phyloP scores from a whole-genome alignment of 805 yeast species.

The Candida sanyiensis region DNA sequence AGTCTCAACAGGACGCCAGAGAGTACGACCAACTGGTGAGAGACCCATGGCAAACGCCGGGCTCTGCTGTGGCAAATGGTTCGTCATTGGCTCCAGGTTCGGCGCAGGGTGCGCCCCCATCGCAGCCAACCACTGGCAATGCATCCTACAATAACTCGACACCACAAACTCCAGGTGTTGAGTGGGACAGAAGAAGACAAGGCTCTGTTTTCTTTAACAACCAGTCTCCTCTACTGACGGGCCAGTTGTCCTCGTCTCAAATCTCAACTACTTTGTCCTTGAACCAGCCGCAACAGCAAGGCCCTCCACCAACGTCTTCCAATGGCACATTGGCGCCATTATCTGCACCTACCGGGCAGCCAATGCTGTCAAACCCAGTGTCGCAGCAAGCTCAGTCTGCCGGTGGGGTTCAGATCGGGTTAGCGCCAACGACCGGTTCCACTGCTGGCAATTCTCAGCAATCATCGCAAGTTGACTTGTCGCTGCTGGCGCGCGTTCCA shows the following conservation, averaged over 20 bases:
- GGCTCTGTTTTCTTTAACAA: slow-evolving; percentile 46
- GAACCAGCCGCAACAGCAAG: slow-evolving; percentile 7
- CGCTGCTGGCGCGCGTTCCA: slow-evolving; percentile 72
- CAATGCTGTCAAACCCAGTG: slow-evolving; percentile 14
- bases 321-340: slow-evolving; percentile 9
- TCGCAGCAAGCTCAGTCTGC: slow-evolving; percentile 18
- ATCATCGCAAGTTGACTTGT: slow-evolving; percentile 50
- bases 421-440: slow-evolving; percentile 13
- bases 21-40: slow-evolving; percentile 39
- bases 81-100: slow-evolving; percentile 7
- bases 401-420: too few species aligned
- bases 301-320: slow-evolving; percentile 7
- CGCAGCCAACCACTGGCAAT: slow-evolving; percentile 14
- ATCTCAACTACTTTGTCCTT: slow-evolving; percentile 23
- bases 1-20: slow-evolving; percentile 30
- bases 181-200: slow-evolving; percentile 50
- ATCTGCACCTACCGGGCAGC: slow-evolving; percentile 7
- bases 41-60: slow-evolving; percentile 36
- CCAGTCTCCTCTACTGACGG: slow-evolving; percentile 22
- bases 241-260: slow-evolving; percentile 20
- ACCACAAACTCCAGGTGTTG: slow-evolving; percentile 38
- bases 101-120: slow-evolving; percentile 13
- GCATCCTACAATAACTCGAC: slow-evolving; percentile 23
- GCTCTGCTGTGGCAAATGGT: slow-evolving; percentile 4
- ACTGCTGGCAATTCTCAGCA: slow-evolving; percentile 12